Base-by-base conservation (phyloP, 345 rosid species). In the Pugionium dolabratum region DNA sequence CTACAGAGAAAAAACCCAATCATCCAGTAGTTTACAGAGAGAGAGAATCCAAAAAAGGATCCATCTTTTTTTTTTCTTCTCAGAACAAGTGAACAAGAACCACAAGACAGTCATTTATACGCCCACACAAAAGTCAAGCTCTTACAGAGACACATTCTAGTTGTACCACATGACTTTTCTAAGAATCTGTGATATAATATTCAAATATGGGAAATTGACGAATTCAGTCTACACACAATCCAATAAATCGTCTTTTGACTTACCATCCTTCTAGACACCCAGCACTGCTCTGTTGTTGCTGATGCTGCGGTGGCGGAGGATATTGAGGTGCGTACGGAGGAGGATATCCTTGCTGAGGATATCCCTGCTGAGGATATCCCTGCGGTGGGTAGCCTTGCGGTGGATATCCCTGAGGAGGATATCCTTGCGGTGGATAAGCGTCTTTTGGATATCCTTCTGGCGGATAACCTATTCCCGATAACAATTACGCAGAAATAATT, bases 231-330 rank as follows among this genome's bases (percentile, higher is more conserved):
- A 45, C 29, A 25, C 4, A 59, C 18, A 18, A 18, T 18, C 18
- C 4, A 32, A 32, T 2, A 32, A 32, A 32, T 2, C 34, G 4
- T 2, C 34, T 32, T 32, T 32, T 32, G 34, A 10, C 81, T 29
- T 70, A 88, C 98, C 96, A 88, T 75, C 92, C 96, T 84, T 89
- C 96, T 35, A 91, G 3, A 53, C 62, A 60, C 3, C 98, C 96
- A 33, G 70, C 3, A 67, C 75, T 64, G 39, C 2, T 54, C 36
- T 67, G 68, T 39, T 68, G 51, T 34, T 70, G 70, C 25, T 81
- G 87, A 39, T 81, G 85, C 25, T 70, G 89, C 7, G 71, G 95
- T 30, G 95, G 92, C 27, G 83, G 92, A 6, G 73, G 85, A 58
- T 87, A 86, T 54, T 82, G 97, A 27, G 95, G 96, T 11, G 86